Evolutionary conservation across 306 rosid species (phyloP), one percentile per base, ranked within the genome.

Genomic region (Glycine soja): DNA sequence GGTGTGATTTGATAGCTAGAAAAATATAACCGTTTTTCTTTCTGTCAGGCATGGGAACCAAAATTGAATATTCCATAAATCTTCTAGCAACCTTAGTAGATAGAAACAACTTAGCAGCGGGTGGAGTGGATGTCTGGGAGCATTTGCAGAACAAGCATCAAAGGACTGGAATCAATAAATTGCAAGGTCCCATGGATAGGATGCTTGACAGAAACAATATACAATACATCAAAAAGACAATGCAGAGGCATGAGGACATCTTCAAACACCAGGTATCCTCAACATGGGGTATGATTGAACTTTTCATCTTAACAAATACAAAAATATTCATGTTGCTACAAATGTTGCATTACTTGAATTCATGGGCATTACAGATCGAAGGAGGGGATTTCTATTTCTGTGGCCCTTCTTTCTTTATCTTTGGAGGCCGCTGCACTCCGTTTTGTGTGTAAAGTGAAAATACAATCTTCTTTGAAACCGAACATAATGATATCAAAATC

Each of bases 41-140:
- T 10, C 56, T 74, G 50, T 77, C 97, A 93, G 99, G 92, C 74
- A 95, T 93, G 99, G 99, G 90, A 85, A 93, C 94, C 85, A 88
- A 90, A 83, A 46, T 86, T 86, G 94, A 95, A 74, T 83, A 80
- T 84, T 80, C 90, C 75, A 75, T 87, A 90, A 87, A 93, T 87
- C 78, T 83, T 74, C 77, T 93, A 86, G 87, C 87, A 80, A 75
- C 83, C 72, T 81, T 90, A 67, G 70, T 80, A 77, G 84, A 86
- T 18, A 85, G 84, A 85, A 89, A 78, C 84, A 87, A 77, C 72
- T 83, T 90, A 58, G 72, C 83, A n/a, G 85, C 83, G 79, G 80
- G 82, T 73, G 85, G 84, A 61, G 91, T 92, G 93, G 85, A 90
- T 90, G 91, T 87, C 74, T 88, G 91, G 97, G 88, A 90, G 65